These are phyloP conservation scores for Wickerhamomyces chaumierensis DNA, from an alignment of 805 yeast species.

Conservation along the genomic window DNA sequence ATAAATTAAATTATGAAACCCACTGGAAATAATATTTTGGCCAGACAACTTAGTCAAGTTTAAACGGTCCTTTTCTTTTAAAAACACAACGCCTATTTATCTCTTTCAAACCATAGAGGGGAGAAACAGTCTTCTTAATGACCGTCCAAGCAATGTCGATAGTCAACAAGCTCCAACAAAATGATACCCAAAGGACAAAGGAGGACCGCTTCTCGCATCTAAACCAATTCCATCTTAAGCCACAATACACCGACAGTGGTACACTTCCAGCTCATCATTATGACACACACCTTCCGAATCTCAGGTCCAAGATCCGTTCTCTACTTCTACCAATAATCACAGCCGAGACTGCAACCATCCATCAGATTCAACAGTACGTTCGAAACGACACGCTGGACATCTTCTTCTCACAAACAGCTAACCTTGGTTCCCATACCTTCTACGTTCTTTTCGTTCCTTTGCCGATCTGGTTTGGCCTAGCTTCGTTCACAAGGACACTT, in stretches of 20 bases:
- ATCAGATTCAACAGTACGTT: constrained; percentile 37
- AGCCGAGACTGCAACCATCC: constrained; percentile 52
- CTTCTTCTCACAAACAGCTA: constrained; percentile 81
- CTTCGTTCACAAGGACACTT: constrained; percentile 50
- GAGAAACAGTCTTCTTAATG: too few species aligned
- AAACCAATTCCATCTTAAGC: constrained; percentile 16
- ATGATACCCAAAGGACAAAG: too few species aligned
- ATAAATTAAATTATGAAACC: too few species aligned
- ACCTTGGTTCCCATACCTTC: constrained; percentile 87
- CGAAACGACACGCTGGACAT: constrained; percentile 47
- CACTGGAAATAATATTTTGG: too few species aligned
- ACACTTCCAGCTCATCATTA: constrained; percentile 60
- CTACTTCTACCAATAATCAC: constrained; percentile 44
- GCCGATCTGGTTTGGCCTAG: constrained; percentile 71
- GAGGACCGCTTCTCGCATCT: constrained; percentile 16
- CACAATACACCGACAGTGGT: constrained; percentile 53
- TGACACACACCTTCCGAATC: constrained; percentile 39
- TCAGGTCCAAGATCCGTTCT: constrained; percentile 44
- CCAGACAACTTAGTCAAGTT: too few species aligned
- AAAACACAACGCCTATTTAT: too few species aligned
- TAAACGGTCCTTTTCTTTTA: too few species aligned
- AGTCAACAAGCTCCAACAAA: too few species aligned
- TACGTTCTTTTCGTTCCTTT: constrained; percentile 83
- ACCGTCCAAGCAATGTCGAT: too few species aligned
- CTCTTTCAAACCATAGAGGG: too few species aligned